Base-by-base conservation (phyloP, 768 basidiomycete species). In the Tricholoma hemisulphureum region DNA sequence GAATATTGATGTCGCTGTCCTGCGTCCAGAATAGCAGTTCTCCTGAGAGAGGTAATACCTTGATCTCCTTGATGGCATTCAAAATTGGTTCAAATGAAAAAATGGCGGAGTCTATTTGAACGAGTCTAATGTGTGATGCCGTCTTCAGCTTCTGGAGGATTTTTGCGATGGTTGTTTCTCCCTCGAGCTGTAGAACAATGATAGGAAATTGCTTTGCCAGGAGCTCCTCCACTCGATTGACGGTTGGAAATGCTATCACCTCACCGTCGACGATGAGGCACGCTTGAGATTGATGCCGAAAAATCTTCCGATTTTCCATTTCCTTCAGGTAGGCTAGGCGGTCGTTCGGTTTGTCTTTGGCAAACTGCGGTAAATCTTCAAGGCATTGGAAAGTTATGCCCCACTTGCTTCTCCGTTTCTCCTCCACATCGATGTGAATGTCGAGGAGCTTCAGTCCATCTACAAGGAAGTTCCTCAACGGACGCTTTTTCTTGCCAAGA, bases 1-100 rank as follows among this genome's bases (percentile, higher is more conserved):
- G 26, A 48, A 48, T 10, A 6, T 59, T 24, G 0, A 63, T 49
- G 2, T 24, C 14, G 23, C 53, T 41, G 6, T 67, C 73, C 4
- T 70, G 53, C 10, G 76, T 73, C 85, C 87, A 88, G 29, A 81
- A 73, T 1, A 88, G 61, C 13, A 89, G 65, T 57, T 87, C 85
- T 2, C 71, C 64, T 0, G 75, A 67, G 3, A 88, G 71, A 0
- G 85, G 80, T 4, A 88, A 63, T 0, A 56, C 57, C 6, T 63
- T 74, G 56, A 74, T 78, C 16, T 73, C 63, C 66, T 89, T 80
- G 23, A 89, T 72, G 1, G 77, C 81, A 43, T 69, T 77, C n/a
- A 89, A 74, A 23, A 88, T 75, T 2, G 86, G 85, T 61, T 86
- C 81, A 56, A 81, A 88, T 0, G 87, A 72, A 63, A 87, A 89